Conservation (phyloP, 176 grass and related monocot species). For the Elaeis guineensis region DNA sequence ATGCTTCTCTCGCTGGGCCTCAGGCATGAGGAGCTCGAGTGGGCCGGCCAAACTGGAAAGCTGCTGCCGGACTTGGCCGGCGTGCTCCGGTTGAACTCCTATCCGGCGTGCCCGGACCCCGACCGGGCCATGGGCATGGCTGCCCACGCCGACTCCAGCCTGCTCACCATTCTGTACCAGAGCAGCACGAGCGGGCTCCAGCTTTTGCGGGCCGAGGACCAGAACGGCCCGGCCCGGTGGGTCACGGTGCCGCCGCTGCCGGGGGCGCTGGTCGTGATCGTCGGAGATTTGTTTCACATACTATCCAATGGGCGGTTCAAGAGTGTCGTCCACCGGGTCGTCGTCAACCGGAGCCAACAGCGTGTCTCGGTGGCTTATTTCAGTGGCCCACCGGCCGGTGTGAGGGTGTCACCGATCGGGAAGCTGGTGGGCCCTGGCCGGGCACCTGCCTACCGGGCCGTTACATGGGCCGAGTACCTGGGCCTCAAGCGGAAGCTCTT, state of each 20-base stretch:
- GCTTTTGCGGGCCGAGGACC: slow-evolving; percentile 31
- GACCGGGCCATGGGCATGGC: slow-evolving; percentile 72
- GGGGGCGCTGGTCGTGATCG: slow-evolving; percentile 59
- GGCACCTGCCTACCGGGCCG: slow-evolving; percentile 45
- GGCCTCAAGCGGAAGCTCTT: slow-evolving; percentile 64
- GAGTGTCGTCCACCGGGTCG: slow-evolving; percentile 82
- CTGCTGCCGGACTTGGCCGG: slow-evolving; percentile 28
- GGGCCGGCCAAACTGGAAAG: slow-evolving; percentile 22
- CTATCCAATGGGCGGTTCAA: slow-evolving; percentile 78
- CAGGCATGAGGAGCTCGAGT: slow-evolving; percentile 32
- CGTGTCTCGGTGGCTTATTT: slow-evolving; percentile 75
- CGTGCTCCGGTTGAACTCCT: slow-evolving; percentile 34
- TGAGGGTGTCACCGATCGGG: slow-evolving; percentile 51
- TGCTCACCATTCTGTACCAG: slow-evolving; percentile 87
- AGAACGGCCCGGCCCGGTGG: slow-evolving; percentile 37
- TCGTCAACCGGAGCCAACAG: slow-evolving; percentile 58
- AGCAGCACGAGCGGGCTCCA: slow-evolving; percentile 81
- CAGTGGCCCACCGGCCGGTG: slow-evolving; percentile 41
- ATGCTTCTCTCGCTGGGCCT: slow-evolving; percentile 68
- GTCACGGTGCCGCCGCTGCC: slow-evolving; percentile 53
- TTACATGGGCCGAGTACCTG: slow-evolving; percentile 94
- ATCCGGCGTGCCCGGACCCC: slow-evolving; percentile 86
- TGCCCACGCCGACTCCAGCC: slow-evolving; percentile 87
- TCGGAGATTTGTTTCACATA: slow-evolving; percentile 89
- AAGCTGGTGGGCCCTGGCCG: slow-evolving; percentile 27